Base-by-base conservation (phyloP, 371 early-diverging fungal species). In the Dichotomocladium elegans region DNA sequence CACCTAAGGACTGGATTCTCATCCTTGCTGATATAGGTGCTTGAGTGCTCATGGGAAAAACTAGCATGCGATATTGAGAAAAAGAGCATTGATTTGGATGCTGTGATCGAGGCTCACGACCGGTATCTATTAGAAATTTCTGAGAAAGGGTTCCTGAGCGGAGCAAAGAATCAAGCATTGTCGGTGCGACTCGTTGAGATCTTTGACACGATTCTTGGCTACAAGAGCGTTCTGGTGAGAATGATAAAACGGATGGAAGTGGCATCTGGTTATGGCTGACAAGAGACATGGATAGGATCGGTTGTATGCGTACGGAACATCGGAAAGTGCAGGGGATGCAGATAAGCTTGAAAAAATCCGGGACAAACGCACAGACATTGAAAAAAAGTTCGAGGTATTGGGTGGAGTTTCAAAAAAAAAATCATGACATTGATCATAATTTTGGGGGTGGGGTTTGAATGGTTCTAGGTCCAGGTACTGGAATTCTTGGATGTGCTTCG, bases 21-120 rank as follows among this genome's bases (percentile, higher is more conserved):
- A 46, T 1, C 8, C 31, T 9, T 22, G 2, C 15, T 19, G 26
- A 4, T 12, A 25, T 47, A 91, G 79, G 92, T 92, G 9, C 76
- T 97, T 19, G 97, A 96, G 68, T 87, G 88, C 47, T 88, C 94
- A 0, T 98, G 97, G 96, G 85, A 82, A 29, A 87, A 87, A 61
- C 71, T 98, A 19, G 61, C 74, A 8, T 76, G 72, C 15, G 68
- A 80, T 35, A 77, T 92, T 15, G 28, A 55, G 10, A 60, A 79
- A 21, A 74, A 81, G 30, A 74, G 79, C 9, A 81, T 79, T 3
- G 92, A 90, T 63, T 58, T 92, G 17, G 91, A 93, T 57, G 66
- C 68, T 2, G 64, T 91, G 40, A 90, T 89, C 31, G 75, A 75
- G 24, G 87, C 88, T 0, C 93, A 93, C 52, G 55, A 73, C 21